A percentile compares a stretch with the other conserved stretches of the same genome.
Evolutionary conservation across 2,329 filamentous ascomycete species (phyloP).

Genomic region (Pseudopithomyces maydicus): DNA sequence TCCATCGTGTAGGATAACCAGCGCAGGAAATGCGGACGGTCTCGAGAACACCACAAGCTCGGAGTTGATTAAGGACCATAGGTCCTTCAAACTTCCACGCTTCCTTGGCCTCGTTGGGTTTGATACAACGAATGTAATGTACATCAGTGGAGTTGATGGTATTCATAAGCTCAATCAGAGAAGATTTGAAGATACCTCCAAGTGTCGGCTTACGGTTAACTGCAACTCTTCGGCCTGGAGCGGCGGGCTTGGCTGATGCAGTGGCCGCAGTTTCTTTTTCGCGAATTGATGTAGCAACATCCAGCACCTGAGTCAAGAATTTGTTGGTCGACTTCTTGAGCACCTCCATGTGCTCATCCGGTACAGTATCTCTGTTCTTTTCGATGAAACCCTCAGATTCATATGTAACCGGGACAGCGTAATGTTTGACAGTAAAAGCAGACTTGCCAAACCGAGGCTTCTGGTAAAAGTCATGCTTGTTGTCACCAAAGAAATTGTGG

Average conservation of each 20-base stretch:
- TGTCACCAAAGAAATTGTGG: slow-evolving; percentile 82
- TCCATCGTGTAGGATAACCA: slow-evolving; percentile 97
- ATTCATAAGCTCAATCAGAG: slow-evolving; percentile 94
- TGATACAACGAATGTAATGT: slow-evolving; percentile 98
- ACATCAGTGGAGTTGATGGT: slow-evolving; percentile 98
- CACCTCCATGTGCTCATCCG: slow-evolving; percentile 96
- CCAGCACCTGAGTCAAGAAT: slow-evolving; percentile 84
- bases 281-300: slow-evolving; percentile 81
- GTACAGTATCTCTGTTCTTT: slow-evolving; percentile 98
- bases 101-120: slow-evolving; percentile 95
- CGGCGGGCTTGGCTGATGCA: slow-evolving; percentile 74
- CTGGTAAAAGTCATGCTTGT: slow-evolving; percentile 95
- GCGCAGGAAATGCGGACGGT: slow-evolving; percentile 97
- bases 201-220: slow-evolving; percentile 96
- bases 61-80: slow-evolving; percentile 96
- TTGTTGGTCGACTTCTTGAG: slow-evolving; percentile 81
- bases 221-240: slow-evolving; percentile 80
- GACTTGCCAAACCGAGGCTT: slow-evolving; percentile 98
- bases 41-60: slow-evolving; percentile 98
- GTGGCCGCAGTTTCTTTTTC: slow-evolving; percentile 77
- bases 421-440: slow-evolving; percentile 96
- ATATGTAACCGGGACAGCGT: slow-evolving; percentile 96
- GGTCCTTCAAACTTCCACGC: slow-evolving; percentile 98
- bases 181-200: slow-evolving; percentile 98
- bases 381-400: slow-evolving; percentile 99